Evolutionary conservation across 192 early-diverging fungal species (phyloP), one percentile per base, ranked within the genome.

Genomic region (Phlyctochytrium bullatum): DNA sequence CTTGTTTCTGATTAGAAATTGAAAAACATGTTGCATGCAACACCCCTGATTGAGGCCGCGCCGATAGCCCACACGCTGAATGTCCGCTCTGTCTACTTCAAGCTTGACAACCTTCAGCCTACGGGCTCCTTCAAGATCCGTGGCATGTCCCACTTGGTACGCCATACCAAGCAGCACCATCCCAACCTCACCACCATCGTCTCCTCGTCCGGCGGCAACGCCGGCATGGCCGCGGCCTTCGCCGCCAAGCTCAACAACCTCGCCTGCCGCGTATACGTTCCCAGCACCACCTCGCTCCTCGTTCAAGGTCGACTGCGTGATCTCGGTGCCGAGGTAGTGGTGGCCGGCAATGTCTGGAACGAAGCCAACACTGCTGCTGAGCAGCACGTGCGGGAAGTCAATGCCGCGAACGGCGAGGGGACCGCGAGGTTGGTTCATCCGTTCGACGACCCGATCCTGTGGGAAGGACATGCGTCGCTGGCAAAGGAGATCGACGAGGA

Each of bases 141-240:
- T 23, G 76, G 76, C 0, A 71, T 78, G 3, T 40, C 56, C 3
- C 47, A 65, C 12, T 25, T 29, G 10, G 54, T 78, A 29, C 17
- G 36, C 34, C 24, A 30, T 30, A 25, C 54, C 4, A 17, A 47
- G 24, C 58, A 27, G 3, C 10, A 24, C 10, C 20, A 72, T 52
- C 64, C 65, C 0, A 6, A 67, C 12, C 40, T 70, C 20, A 1
- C 4, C 3, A 34, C 30, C 1, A 24, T 79, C 2, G 69, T 79
- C 23, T 62, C 63, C 3, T 76, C 73, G 16, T 79, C 77, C 4
- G 77, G 77, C 0, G 77, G 77, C 0, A 79, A 79, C 51, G 77
- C 77, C 2, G 77, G 77, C 1, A 51, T 79, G 61, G 69, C 77
- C n/a, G 71, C 71, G 33, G 52, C 74, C 2, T 12, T 67, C 1